Percentiles rank a stretch among this genome's conserved stretches.
These are phyloP conservation scores for Candida neerlandica DNA, from an alignment of 1,139 yeast genomes.

Conservation along the genomic window DNA sequence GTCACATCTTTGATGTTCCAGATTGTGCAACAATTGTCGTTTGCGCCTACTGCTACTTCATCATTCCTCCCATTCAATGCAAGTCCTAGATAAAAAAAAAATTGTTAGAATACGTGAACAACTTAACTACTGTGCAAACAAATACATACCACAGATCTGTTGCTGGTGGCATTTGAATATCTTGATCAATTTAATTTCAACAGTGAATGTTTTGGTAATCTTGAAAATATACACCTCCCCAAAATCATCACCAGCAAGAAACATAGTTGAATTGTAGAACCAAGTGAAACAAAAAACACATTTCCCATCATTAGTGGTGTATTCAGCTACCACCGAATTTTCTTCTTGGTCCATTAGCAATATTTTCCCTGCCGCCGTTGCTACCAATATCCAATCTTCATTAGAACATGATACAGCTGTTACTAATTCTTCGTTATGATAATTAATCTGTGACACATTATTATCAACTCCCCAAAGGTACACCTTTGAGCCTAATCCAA, in stretches of 20 bases:
- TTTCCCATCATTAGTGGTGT: conserved; percentile 14
- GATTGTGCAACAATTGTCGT: conserved; percentile 68
- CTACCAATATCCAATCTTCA: conserved; percentile 54
- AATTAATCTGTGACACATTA: conserved; percentile 40
- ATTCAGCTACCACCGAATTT: conserved; percentile 14
- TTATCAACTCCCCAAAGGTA: conserved; percentile 66
- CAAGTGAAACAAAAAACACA: conserved; percentile 67
- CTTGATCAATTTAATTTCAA: conserved; percentile 17
- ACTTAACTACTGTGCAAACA: not conserved
- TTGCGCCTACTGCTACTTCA: conserved; percentile 70
- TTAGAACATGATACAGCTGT: conserved; percentile 63
- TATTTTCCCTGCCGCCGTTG: conserved; percentile 39
- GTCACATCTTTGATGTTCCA: conserved; percentile 56
- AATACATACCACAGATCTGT: conserved; percentile 64
- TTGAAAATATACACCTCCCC: conserved; percentile 60
- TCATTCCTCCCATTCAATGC: conserved; percentile 50
- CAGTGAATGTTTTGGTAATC: conserved; percentile 20
- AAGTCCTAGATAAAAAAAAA: conserved; percentile 38
- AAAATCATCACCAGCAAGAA: conserved; percentile 69
- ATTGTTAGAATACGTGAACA: conserved; percentile 12
- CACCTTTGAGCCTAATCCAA: conserved; percentile 64
- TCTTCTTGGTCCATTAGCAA: conserved; percentile 24
- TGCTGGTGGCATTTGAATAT: conserved; percentile 57
- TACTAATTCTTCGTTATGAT: conserved; percentile 39
- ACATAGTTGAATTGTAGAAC: conserved; percentile 47